phyloP scores from a whole-genome alignment of 1,284 basidiomycete genomes.

The Sporisorium sorghi region DNA sequence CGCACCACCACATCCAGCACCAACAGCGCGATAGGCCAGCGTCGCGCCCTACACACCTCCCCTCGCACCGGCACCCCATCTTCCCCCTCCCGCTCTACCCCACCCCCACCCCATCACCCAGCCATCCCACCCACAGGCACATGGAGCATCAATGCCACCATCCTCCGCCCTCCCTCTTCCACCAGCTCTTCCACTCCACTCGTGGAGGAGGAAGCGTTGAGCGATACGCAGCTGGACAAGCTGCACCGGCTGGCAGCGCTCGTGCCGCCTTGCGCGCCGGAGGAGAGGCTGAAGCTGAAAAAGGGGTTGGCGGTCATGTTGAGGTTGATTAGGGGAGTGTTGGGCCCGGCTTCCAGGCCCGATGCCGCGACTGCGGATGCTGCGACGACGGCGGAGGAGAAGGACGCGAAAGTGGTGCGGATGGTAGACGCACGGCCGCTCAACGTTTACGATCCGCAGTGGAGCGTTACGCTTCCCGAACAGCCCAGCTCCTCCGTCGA shows the following conservation, averaged over 20 bases:
- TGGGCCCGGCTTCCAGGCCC: neutral
- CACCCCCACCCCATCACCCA: neutral
- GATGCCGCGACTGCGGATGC: no score
- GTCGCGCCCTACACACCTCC: no score
- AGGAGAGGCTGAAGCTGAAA: constrained; percentile 24
- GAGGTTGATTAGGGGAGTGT: constrained; percentile 28
- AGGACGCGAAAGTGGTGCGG: no score
- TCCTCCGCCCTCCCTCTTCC: neutral
- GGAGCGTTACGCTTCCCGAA: constrained; percentile 9
- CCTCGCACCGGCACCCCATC: neutral
- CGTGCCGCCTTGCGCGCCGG: constrained; percentile 10
- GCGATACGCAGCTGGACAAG: constrained; percentile 32
- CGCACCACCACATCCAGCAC: no score
- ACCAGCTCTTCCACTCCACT: neutral
- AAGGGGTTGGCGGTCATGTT: constrained; percentile 20
- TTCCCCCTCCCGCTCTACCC: neutral
- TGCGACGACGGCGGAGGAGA: no score
- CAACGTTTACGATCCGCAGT: neutral
- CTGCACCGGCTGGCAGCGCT: constrained; percentile 47
- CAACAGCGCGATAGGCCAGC: no score
- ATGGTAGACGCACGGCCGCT: constrained; percentile 30
- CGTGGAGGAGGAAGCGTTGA: constrained; percentile 1
- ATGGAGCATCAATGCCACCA: constrained; percentile 26
- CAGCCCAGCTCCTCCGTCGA: neutral
- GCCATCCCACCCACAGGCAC: constrained; percentile 31